These are phyloP conservation scores for Hortiboletus campestris DNA, from an alignment of 768 basidiomycete species.

Conservation along the genomic window DNA sequence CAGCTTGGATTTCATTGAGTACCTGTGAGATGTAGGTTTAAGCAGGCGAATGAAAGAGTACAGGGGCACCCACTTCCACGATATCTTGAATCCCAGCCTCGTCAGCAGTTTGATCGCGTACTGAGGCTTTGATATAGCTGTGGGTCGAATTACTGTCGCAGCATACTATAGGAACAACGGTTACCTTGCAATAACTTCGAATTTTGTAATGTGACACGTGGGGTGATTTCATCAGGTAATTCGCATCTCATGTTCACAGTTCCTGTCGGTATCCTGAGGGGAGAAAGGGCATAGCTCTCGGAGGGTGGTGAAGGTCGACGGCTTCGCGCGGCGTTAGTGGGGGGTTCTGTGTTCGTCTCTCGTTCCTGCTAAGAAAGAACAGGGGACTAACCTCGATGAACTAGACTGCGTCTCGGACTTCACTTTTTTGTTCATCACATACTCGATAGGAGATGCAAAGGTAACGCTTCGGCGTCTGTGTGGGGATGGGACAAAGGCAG, in stretches of 20 bases:
- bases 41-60: neutral
- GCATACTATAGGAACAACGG: neutral
- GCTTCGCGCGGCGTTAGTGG: neutral
- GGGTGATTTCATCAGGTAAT: neutral
- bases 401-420: neutral
- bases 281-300: slow-evolving; percentile 16
- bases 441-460: slow-evolving; percentile 30
- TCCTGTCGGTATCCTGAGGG: slow-evolving; percentile 9
- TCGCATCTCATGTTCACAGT: neutral
- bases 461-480: slow-evolving; percentile 25
- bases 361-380: neutral
- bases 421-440: slow-evolving; percentile 3
- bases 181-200: slow-evolving; percentile 8
- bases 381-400: slow-evolving; percentile 7
- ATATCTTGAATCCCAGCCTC: slow-evolving; percentile 35
- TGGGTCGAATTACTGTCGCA: neutral
- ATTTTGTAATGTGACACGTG: slow-evolving; percentile 3
- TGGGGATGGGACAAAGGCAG: neutral
- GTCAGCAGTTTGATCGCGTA: neutral
- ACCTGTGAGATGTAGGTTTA: slow-evolving; percentile 33
- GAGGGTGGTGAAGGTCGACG: neutral
- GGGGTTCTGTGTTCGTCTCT: neutral
- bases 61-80: slow-evolving; percentile 37
- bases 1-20: slow-evolving; percentile 50
- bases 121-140: neutral